These are phyloP conservation scores for Laguncularia racemosa DNA, from an alignment of 345 rosid genomes.

Conservation along the genomic window DNA sequence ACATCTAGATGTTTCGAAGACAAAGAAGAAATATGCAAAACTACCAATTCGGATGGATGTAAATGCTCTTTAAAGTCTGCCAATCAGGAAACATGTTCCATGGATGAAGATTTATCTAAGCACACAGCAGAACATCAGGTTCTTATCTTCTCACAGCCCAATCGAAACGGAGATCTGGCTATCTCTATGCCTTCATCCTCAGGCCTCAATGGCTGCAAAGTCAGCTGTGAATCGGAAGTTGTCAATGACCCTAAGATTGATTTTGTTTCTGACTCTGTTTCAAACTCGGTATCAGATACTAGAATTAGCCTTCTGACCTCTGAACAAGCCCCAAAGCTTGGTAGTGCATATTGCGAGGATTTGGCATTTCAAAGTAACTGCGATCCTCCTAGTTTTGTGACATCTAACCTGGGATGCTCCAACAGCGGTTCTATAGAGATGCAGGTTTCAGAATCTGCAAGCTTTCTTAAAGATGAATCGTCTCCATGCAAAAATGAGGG, in stretches of 20 bases:
- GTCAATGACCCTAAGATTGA: slow-evolving; percentile 27
- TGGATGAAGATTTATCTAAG: slow-evolving; percentile 21
- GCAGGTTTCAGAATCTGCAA: slow-evolving; percentile 31
- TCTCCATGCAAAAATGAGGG: slow-evolving; percentile 23
- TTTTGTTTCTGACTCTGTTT: slow-evolving; percentile 25
- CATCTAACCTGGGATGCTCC: slow-evolving; percentile 19
- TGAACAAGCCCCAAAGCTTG: slow-evolving; percentile 22
- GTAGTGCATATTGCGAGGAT: slow-evolving; percentile 30
- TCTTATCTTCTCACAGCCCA: slow-evolving; percentile 21
- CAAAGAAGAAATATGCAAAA: slow-evolving; percentile 20
- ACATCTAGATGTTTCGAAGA: slow-evolving; percentile 23
- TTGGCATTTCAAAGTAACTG: slow-evolving; percentile 26
- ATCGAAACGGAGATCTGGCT: slow-evolving; percentile 26
- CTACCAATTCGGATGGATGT: slow-evolving; percentile 25
- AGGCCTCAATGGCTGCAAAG: slow-evolving; percentile 16
- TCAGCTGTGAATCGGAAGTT: slow-evolving; percentile 24
- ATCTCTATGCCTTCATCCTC: background rate
- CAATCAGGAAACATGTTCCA: slow-evolving; percentile 13
- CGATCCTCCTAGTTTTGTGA: slow-evolving; percentile 24
- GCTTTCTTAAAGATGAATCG: slow-evolving; percentile 20
- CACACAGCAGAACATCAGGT: slow-evolving; percentile 21
- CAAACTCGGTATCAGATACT: slow-evolving; percentile 31
- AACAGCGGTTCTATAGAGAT: slow-evolving; percentile 30
- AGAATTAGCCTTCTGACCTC: slow-evolving; percentile 17
- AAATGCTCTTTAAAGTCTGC: slow-evolving; percentile 22